A percentile compares a stretch with the other conserved stretches of the same genome.
Evolutionary conservation across 2,329 filamentous ascomycete genomes (phyloP).

Genomic region (Drechslerella coelobrocha): DNA sequence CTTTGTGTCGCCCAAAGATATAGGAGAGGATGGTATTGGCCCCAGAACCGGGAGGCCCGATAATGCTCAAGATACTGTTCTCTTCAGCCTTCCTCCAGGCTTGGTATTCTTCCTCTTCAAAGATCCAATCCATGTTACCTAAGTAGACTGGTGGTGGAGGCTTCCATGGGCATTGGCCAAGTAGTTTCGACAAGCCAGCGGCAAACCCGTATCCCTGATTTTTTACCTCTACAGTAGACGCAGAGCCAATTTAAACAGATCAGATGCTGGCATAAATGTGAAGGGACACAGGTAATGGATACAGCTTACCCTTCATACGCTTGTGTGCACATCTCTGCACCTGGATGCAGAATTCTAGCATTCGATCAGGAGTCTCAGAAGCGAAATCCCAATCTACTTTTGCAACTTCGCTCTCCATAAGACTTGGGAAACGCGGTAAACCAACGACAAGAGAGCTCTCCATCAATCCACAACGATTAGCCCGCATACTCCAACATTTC

Average conservation of each 20-base stretch:
- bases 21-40: not conserved
- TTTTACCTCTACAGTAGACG: not conserved
- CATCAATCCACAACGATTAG: not conserved
- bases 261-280: too few species aligned
- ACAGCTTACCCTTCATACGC: not conserved
- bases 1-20: not conserved
- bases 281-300: too few species aligned
- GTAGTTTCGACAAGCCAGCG: not conserved
- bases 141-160: not conserved
- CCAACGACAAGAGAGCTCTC: not conserved
- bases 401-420: not conserved
- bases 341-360: not conserved
- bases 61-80: not conserved
- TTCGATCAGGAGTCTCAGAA: not conserved
- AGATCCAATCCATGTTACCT: slow-evolving; percentile 1
- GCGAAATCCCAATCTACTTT: not conserved
- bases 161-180: not conserved
- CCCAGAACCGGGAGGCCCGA: not conserved
- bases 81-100: not conserved
- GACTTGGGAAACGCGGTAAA: not conserved
- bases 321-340: slow-evolving; percentile 3
- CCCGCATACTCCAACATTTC: not conserved
- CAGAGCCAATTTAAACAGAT: not conserved
- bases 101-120: not conserved
- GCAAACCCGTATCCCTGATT: not conserved